These are phyloP conservation scores for Cordyceps sp. DNA, from an alignment of 2,329 filamentous ascomycete genomes.

Conservation along the genomic window DNA sequence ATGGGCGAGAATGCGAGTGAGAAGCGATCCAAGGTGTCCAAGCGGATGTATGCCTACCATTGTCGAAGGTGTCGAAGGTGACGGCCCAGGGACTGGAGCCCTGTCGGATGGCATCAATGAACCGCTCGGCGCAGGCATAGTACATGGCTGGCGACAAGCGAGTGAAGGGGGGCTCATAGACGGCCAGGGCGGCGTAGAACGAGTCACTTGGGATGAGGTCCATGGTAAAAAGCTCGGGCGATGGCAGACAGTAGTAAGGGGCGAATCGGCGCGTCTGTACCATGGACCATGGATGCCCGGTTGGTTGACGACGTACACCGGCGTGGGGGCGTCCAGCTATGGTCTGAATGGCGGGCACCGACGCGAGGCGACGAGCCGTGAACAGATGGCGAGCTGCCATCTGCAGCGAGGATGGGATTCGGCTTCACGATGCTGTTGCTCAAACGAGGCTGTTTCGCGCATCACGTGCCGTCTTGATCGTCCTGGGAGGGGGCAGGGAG, in stretches of 20 bases:
- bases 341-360: neutral
- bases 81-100: constrained; percentile 7
- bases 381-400: neutral
- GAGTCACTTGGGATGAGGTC: constrained; percentile 8
- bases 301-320: too few relatives aligned
- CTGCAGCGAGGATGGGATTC: too few relatives aligned
- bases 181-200: constrained; percentile 8
- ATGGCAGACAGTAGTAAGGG: neutral
- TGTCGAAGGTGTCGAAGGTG: too few relatives aligned
- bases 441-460: neutral
- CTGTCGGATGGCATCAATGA: constrained; percentile 7
- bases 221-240: constrained; percentile 2
- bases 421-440: too few relatives aligned
- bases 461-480: neutral
- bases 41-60: constrained; percentile 12
- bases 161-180: constrained; percentile 4
- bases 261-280: neutral
- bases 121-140: constrained; percentile 7
- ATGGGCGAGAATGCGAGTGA: neutral
- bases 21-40: too few relatives aligned
- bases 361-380: neutral
- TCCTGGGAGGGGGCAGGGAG: too few relatives aligned
- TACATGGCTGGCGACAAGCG: constrained; percentile 9
- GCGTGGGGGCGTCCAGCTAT: too few relatives aligned
- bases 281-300: too few relatives aligned